Base-by-base conservation (phyloP, 1,284 basidiomycete genomes). In the Cryptococcus amylolentus region DNA sequence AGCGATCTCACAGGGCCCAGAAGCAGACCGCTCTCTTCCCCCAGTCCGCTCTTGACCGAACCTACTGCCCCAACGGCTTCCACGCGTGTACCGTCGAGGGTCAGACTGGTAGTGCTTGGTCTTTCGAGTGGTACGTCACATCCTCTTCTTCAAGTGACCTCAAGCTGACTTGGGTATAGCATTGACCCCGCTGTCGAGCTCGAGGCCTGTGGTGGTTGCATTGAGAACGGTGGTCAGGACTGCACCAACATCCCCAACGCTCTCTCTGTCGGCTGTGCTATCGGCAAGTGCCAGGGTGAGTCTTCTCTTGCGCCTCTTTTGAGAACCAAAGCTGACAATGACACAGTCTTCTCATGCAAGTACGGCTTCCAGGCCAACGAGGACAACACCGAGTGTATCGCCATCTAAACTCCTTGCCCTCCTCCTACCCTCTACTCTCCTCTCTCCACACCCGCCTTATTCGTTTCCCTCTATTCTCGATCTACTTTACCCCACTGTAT, bases 171-270 rank as follows among this genome's bases (percentile, higher is more conserved):
- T 23, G 23, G 23, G 23, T 23, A 23, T 23, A 23, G 23, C 64
- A 60, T 79, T 64, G 77, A 80, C 67, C 67, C 67, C 42, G 51
- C 57, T n/a, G 67, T 67, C 35, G 75, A 78, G 49, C 67, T 79
- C 55, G 73, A 78, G 53, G 72, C 65, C 49, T 91, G 88, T 72
- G 88, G 88, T 66, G 89, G 89, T 43, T 91, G 88, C 70, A 75
- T 82, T 4, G 81, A 83, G 8, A 75, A 80, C 28, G 84, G 84
- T 38, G 88, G 88, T 35, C 78, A 83, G 67, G 86, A 91, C 73
- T 91, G 88, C 77, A 85, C 84, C 37, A 72, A 80, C 37, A 87
- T 91, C 61, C 64, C 77, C 42, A 82, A 84, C 63, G 84, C 81
- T 20, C 81, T 82, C 79, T 84, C 85, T 60, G 86, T 88, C 55